These are phyloP conservation scores for Naganishia vishniacii DNA, from an alignment of 768 basidiomycete species.

Conservation along the genomic window DNA sequence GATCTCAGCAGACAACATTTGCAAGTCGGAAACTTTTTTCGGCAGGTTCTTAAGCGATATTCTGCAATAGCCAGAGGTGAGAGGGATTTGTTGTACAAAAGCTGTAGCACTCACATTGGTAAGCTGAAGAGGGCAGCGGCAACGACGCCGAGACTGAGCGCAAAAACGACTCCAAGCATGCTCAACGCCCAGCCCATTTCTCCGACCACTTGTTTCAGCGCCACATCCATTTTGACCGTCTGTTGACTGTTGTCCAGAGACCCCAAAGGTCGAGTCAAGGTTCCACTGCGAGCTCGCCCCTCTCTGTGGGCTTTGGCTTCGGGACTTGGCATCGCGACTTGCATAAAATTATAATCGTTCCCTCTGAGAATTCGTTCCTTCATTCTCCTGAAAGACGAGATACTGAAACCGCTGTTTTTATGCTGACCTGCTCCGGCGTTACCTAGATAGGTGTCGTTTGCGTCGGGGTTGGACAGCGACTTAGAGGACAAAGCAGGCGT, in stretches of 20 bases:
- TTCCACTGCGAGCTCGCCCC: slow-evolving; percentile 10
- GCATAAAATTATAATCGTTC: background rate
- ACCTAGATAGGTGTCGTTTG: background rate
- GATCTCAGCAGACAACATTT: slow-evolving; percentile 45
- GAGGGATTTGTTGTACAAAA: too few relatives aligned
- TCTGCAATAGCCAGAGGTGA: too few relatives aligned
- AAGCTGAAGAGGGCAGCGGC: slow-evolving; percentile 39
- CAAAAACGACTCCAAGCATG: slow-evolving; percentile 34
- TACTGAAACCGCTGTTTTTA: background rate
- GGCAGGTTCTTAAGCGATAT: slow-evolving; percentile 42
- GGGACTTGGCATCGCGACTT: slow-evolving; percentile 4
- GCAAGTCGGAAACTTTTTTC: slow-evolving; percentile 43
- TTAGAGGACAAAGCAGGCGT: slow-evolving; percentile 8
- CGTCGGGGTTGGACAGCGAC: slow-evolving; percentile 1
- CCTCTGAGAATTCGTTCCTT: slow-evolving; percentile 3
- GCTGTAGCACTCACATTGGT: slow-evolving; percentile 49
- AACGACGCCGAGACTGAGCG: slow-evolving; percentile 36
- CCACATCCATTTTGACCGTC: slow-evolving; percentile 21
- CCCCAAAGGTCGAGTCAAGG: background rate
- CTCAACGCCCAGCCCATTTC: slow-evolving; percentile 45
- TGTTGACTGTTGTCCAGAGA: background rate
- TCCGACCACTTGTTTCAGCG: slow-evolving; percentile 30
- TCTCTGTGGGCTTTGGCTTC: slow-evolving; percentile 18
- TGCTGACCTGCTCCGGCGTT: background rate
- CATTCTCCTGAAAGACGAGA: background rate